Conservation (phyloP, 1,139 yeast genomes). For the Scheffersomyces quercinus region DNA sequence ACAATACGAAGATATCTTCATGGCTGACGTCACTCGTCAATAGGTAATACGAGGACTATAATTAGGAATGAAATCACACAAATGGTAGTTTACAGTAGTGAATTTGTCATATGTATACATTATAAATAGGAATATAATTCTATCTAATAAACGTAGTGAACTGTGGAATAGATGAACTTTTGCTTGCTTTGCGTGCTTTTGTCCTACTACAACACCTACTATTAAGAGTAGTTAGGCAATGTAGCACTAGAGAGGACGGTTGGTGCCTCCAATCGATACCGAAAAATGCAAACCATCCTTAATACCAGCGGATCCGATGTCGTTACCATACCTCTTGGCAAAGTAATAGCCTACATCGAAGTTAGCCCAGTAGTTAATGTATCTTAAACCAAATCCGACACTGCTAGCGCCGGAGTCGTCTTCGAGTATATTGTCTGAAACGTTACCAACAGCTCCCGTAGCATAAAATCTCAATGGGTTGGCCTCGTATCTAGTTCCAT, state of each 20-base stretch:
- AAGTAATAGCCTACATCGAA: constrained; percentile 50
- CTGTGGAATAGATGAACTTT: not conserved
- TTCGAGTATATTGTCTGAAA: constrained; percentile 28
- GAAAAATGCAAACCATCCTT: constrained; percentile 51
- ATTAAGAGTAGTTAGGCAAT: too few species aligned
- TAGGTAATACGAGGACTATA: too few species aligned
- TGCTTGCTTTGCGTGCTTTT: not conserved
- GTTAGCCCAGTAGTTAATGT: constrained; percentile 46
- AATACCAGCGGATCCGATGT: constrained; percentile 26
- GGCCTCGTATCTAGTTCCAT: constrained; percentile 20
- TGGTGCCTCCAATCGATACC: constrained; percentile 47
- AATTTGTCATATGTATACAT: too few species aligned
- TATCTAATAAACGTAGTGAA: too few species aligned
- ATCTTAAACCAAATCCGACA: constrained; percentile 45
- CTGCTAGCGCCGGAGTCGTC: constrained; percentile 29
- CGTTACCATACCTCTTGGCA: constrained; percentile 28
- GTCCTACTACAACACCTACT: too few species aligned
- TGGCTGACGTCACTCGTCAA: too few species aligned
- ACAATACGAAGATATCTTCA: too few species aligned
- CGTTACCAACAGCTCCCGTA: constrained; percentile 35
- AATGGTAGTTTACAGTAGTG: too few species aligned
- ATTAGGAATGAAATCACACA: too few species aligned
- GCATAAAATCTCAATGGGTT: constrained; percentile 48
- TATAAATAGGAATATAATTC: too few species aligned
- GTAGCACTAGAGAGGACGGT: constrained; percentile 10